Base-by-base conservation (phyloP, 2,329 filamentous ascomycete genomes). In the Nakataea oryzae region DNA sequence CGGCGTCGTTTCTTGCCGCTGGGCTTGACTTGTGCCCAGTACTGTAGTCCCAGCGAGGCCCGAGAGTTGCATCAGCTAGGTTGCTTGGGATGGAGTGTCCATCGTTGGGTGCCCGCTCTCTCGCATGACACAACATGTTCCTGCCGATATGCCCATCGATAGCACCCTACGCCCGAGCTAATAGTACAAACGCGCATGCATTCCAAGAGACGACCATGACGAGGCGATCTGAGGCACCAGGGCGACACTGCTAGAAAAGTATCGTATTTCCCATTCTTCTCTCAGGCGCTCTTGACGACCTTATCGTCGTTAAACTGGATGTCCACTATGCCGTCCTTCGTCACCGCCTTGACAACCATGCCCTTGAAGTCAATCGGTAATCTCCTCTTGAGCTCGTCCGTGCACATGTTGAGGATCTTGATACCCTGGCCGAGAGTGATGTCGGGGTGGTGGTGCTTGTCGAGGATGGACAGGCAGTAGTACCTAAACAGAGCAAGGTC, bases 281-380 rank as follows among this genome's bases (percentile, higher is more conserved):
- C 68, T 79, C 72, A 88, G 69, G 85, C 81, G 68, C 79, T 76
- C 75, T 83, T 84, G 50, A 89, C 86, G 63, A 87, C 78, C 75
- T 86, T 87, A 77, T 89, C 87, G 73, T 96, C 91, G 73, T 93
- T 89, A 74, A 92, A 96, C 66, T 91, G 86, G 70, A 96, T 84
- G 70, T 95, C 91, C 69, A 85, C 80, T 65, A 99, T 88, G 13
- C 96, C 95, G 69, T 97, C 91, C 79, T 96, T 96, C 65, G 92
- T 96, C 70, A 99, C 86, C 47, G 92, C 89, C 83, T 97, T 97
- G 70, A 99, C 93, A 61, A 83, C 72, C 87, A 96, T 90, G 54
- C 95, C 95, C 83, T 99, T 99, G 85, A 97, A 99, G 75, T 99
- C 95, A 73, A 99, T 93, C 64, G 95, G 95, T 81, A 99, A 85